Evolutionary conservation across 495 filamentous ascomycete genomes (phyloP), one percentile per base, ranked within the genome.

Genomic region (Massariosphaeria phaeospora): DNA sequence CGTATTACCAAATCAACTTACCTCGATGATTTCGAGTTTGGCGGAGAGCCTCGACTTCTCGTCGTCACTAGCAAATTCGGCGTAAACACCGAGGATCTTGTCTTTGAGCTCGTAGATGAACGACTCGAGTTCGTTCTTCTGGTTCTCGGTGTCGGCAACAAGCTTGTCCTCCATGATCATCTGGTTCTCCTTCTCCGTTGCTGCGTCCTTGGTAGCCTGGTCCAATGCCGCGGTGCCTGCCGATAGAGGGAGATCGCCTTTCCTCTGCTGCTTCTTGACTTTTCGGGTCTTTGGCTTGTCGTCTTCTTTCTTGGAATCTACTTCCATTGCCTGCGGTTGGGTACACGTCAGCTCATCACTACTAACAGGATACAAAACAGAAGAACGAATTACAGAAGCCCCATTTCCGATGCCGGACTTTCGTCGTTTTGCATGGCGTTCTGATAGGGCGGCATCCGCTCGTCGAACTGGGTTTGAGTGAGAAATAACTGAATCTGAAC

Each of bases 81-180:
- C 75, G 72, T 93, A 96, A 60, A 86, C 79, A 57, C 90, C 89
- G 63, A 95, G 87, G 42, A 96, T 79, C 80, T 96, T 96, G 74
- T 89, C 88, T 57, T 91, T 84, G 65, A 94, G 77, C 63, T 96
- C 88, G 72, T 99, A 99, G 76, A 97, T 96, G 71, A 83, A 91
- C 31, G 86, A 83, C 77, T 99, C 93, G 34, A 99, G 85, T 70
- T 96, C 93, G 76, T 99, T 99, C 88, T 97, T 97, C 80, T 93
- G 94, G 76, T 97, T 89, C 67, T 97, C 93, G 20, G 93, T 99
- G 70, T 97, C 94, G 49, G 89, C 89, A 35, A 99, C 91, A 31
- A 96, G 81, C 78, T 97, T 99, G 75, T 99, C 93, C 70, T 97
- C 89, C 84, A 93, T 91, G 67, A 89, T 79, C 93, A 99, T 96